Evolutionary conservation across 192 early-diverging fungal genomes (phyloP).

Genomic region (Linnemannia exigua): DNA sequence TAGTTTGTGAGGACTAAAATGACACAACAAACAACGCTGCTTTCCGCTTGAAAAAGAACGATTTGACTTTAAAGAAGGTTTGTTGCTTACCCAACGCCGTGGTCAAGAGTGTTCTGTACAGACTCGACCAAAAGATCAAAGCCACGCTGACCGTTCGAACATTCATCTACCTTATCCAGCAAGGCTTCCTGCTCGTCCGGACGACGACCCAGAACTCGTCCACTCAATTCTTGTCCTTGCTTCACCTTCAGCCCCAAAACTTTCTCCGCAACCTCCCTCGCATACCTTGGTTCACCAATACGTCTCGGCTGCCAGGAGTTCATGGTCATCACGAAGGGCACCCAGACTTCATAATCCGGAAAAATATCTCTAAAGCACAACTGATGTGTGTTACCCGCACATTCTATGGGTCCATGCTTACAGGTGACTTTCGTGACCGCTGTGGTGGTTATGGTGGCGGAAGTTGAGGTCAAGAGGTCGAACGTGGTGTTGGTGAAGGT

Average conservation of each 20-base stretch:
- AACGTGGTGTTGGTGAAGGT: neutral
- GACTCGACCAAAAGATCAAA: constrained; percentile 62
- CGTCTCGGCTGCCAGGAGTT: constrained; percentile 42
- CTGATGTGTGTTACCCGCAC: constrained; percentile 65
- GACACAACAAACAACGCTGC: neutral
- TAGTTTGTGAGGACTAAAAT: neutral
- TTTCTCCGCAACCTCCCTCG: constrained; percentile 21
- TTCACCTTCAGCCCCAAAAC: neutral
- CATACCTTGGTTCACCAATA: constrained; percentile 36
- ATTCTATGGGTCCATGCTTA: constrained; percentile 61
- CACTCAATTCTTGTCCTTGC: neutral
- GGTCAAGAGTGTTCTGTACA: constrained; percentile 58
- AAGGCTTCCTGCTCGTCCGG: neutral
- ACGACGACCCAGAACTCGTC: neutral
- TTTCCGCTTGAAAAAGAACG: neutral
- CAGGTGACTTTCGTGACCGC: constrained; percentile 32
- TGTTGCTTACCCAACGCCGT: constrained; percentile 54
- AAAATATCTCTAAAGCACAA: constrained; percentile 62
- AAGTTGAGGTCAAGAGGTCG: neutral
- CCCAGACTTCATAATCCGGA: constrained; percentile 51
- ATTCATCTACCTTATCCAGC: constrained; percentile 21
- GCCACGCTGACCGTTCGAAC: constrained; percentile 19
- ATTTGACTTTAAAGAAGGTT: neutral
- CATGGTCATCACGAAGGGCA: constrained; percentile 57
- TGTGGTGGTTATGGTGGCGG: neutral